Evolutionary conservation across 345 rosid genomes (phyloP).

Genomic region (Acer yangbiense): DNA sequence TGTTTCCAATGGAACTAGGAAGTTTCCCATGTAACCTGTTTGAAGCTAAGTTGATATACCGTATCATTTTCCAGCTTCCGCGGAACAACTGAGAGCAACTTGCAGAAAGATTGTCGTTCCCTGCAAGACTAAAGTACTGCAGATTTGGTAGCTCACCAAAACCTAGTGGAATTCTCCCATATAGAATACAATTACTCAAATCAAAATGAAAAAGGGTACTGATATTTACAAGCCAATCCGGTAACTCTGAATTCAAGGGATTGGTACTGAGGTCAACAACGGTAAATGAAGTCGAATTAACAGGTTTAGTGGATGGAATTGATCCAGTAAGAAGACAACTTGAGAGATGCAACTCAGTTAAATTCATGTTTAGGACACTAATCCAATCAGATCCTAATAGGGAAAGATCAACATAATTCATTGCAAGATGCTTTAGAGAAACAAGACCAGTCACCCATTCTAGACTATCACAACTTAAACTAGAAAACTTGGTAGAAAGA

Average conservation of each 20-base stretch:
- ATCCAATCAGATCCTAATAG: slow-evolving; percentile 22
- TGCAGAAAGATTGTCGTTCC: slow-evolving; percentile 38
- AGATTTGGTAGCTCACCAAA: slow-evolving; percentile 36
- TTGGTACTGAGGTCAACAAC: slow-evolving; percentile 35
- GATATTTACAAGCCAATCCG: slow-evolving; percentile 40
- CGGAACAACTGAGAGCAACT: slow-evolving; percentile 39
- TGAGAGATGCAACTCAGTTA: slow-evolving; percentile 38
- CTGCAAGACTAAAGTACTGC: slow-evolving; percentile 32
- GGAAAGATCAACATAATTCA: slow-evolving; percentile 28
- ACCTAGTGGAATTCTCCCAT: slow-evolving; percentile 46
- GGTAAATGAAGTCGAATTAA: slow-evolving; percentile 38
- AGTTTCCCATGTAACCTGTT: slow-evolving; percentile 40
- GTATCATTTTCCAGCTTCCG: slow-evolving; percentile 42
- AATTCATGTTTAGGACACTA: slow-evolving; percentile 10
- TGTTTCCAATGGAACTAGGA: slow-evolving; percentile 48
- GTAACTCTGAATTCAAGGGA: slow-evolving; percentile 34
- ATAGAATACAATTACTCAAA: slow-evolving; percentile 16
- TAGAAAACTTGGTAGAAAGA: slow-evolving; percentile 24
- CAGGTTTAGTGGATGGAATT: slow-evolving; percentile 9
- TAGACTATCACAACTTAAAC: slow-evolving; percentile 26
- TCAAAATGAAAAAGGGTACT: slow-evolving; percentile 31
- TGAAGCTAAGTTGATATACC: slow-evolving; percentile 30
- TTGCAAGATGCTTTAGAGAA: slow-evolving; percentile 33
- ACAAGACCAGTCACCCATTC: slow-evolving; percentile 42
- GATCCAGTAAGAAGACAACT: slow-evolving; percentile 29